phyloP scores from a whole-genome alignment of 495 filamentous ascomycete species.

The Apodospora peruviana region DNA sequence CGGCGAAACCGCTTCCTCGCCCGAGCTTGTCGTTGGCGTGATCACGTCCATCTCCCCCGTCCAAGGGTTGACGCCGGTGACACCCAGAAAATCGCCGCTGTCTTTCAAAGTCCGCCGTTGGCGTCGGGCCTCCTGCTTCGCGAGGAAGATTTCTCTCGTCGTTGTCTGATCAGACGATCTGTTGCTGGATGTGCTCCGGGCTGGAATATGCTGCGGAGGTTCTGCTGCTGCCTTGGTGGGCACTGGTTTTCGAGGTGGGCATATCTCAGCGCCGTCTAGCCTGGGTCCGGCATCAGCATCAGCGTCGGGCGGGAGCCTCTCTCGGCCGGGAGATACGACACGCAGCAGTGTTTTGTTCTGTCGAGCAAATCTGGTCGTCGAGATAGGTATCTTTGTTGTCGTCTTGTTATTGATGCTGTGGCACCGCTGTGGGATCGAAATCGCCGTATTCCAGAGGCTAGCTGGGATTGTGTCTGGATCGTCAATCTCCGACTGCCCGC shows the following conservation, averaged over 20 bases:
- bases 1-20: slow-evolving; percentile 20
- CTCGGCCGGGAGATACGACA: too few relatives aligned
- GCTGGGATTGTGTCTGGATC: slow-evolving; percentile 15
- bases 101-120: slow-evolving; percentile 33
- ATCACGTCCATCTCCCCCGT: slow-evolving; percentile 44
- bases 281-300: not conserved
- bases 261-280: not conserved
- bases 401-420: slow-evolving; percentile 4
- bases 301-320: not conserved
- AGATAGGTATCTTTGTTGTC: not conserved
- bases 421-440: slow-evolving; percentile 12
- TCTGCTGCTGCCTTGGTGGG: not conserved
- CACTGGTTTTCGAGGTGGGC: not conserved
- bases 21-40: slow-evolving; percentile 36
- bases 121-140: slow-evolving; percentile 32
- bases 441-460: slow-evolving; percentile 14
- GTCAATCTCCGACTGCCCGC: slow-evolving; percentile 3
- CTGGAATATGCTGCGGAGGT: too few relatives aligned
- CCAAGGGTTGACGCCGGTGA: slow-evolving; percentile 49
- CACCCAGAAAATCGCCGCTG: slow-evolving; percentile 49
- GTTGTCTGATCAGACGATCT: not conserved
- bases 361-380: not conserved
- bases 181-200: too few relatives aligned
- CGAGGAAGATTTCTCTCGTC: slow-evolving; percentile 19
- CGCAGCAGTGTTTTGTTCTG: not conserved